These are phyloP conservation scores for Hordeum vulgare DNA, from an alignment of 176 grass and related monocot genomes.

Conservation along the genomic window DNA sequence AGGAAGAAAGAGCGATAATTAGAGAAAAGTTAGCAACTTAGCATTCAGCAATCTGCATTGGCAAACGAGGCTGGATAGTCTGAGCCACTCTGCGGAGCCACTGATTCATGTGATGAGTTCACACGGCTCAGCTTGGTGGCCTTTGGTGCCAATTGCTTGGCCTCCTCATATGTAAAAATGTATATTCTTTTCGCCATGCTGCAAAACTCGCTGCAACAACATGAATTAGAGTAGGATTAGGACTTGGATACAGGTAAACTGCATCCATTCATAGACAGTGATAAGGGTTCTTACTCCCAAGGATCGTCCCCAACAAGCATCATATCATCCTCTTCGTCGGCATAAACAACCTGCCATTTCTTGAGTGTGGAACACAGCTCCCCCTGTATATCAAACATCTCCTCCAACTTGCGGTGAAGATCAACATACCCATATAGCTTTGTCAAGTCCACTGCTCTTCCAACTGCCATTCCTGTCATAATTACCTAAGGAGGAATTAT, in stretches of 20 bases:
- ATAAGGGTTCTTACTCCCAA: constrained; percentile 65
- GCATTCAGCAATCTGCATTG: constrained; percentile 21
- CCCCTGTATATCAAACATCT: constrained; percentile 70
- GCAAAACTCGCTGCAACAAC: constrained; percentile 79
- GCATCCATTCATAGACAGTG: neutral
- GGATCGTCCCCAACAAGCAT: constrained; percentile 97
- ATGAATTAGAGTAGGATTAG: constrained; percentile 9
- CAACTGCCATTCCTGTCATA: constrained; percentile 92
- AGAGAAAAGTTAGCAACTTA: constrained; percentile 20
- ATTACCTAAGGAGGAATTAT: constrained; percentile 52
- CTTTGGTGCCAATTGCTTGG: constrained; percentile 57
- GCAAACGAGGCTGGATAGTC: constrained; percentile 1
- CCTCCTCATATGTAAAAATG: constrained; percentile 78
- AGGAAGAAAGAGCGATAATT: constrained; percentile 9
- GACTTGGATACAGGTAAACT: neutral
- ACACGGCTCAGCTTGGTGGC: constrained; percentile 24
- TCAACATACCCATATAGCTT: constrained; percentile 60
- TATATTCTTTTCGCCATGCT: constrained; percentile 74
- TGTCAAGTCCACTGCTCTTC: constrained; percentile 83
- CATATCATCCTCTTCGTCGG: constrained; percentile 90
- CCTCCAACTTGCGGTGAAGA: constrained; percentile 66
- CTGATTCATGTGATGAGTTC: constrained; percentile 26
- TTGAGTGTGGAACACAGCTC: constrained; percentile 50
- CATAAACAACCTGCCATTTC: constrained; percentile 74
- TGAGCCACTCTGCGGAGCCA: neutral